A percentile compares a stretch with the other conserved stretches of the same genome.
phyloP scores from a whole-genome alignment of 768 basidiomycete genomes.

The Trametes meyenii region DNA sequence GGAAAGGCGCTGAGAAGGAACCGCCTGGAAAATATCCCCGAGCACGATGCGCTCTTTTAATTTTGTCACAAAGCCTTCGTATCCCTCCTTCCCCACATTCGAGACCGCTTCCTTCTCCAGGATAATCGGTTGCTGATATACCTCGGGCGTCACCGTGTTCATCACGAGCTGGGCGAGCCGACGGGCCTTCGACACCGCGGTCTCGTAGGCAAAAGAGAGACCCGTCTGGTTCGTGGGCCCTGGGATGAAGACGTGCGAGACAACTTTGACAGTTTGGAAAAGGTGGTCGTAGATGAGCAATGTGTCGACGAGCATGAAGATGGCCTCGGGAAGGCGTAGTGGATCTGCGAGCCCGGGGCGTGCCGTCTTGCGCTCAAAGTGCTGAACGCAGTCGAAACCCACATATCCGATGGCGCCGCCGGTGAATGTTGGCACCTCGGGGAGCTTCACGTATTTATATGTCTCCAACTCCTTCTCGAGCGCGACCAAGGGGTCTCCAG shows the following conservation, averaged over 20 bases:
- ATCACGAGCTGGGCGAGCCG: slow-evolving; percentile 73
- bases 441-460: slow-evolving; percentile 90
- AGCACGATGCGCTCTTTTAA: slow-evolving; percentile 94
- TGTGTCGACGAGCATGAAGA: slow-evolving; percentile 97
- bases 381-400: slow-evolving; percentile 92
- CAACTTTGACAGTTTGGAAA: slow-evolving; percentile 91
- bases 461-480: slow-evolving; percentile 85
- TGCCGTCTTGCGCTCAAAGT: slow-evolving; percentile 94
- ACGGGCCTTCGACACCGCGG: slow-evolving; percentile 80
- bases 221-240: slow-evolving; percentile 65
- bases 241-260: slow-evolving; percentile 93
- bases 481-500: slow-evolving; percentile 84
- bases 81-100: slow-evolving; percentile 93
- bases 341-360: slow-evolving; percentile 67
- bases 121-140: slow-evolving; percentile 61
- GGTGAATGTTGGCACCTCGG: slow-evolving; percentile 91
- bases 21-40: slow-evolving; percentile 98
- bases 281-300: slow-evolving; percentile 97
- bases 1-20: slow-evolving; percentile 90
- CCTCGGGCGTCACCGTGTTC: slow-evolving; percentile 58
- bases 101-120: slow-evolving; percentile 76
- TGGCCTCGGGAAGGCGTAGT: slow-evolving; percentile 88
- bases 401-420: slow-evolving; percentile 98
- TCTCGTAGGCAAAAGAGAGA: slow-evolving; percentile 84
- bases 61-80: slow-evolving; percentile 86